Base-by-base conservation (phyloP, 805 yeast genomes). In the Cyberlindnera meyerae region DNA sequence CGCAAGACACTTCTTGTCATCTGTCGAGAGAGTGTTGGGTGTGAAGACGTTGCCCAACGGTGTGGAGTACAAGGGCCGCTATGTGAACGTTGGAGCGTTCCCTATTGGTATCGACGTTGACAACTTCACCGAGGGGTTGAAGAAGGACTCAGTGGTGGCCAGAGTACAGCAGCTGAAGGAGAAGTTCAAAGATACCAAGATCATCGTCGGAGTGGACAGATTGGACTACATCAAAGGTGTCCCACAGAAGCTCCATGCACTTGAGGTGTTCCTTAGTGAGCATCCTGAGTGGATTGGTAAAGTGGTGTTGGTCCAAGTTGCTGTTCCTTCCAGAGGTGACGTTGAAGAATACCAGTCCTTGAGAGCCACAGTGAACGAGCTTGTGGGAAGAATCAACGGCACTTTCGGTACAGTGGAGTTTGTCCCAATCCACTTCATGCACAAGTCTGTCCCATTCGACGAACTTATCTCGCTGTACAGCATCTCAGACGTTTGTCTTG, bases 51-150 rank as follows among this genome's bases (percentile, higher is more conserved):
- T 83, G 43, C 98, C 98, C 4, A 89, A 88, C 46, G 96, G 97
- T 14, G 84, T 93, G 14, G 81, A 82, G 44, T 86, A 72, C 56
- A 68, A 77, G 29, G 84, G 86, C 20, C 68, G 90, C 34, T 75
- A 77, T 42, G 90, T 93, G 31, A 76, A 77, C 20, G 87, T 93
- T 24, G 96, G 97, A 17, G 97, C 97, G 0, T 90, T 89, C 73
- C 98, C 99, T n/a, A 93, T 93, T 48, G 99, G 99, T 40, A 93
- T 93, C 42, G 98, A 93, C 55, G 95, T 88, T 16, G 95, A 87
- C 40, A 86, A 85, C 48, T 93, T 93, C 59, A 65, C 82, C 12
- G 83, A 79, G 16, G 97, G 96, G 0, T 61, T 93, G 48, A 68
- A 77, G 46, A 71, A 73, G 42, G 72, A 68, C 1, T 52, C 65